Evolutionary conservation across 495 filamentous ascomycete species (phyloP), one percentile per base, ranked within the genome.

Genomic region (Apodospora peruviana): DNA sequence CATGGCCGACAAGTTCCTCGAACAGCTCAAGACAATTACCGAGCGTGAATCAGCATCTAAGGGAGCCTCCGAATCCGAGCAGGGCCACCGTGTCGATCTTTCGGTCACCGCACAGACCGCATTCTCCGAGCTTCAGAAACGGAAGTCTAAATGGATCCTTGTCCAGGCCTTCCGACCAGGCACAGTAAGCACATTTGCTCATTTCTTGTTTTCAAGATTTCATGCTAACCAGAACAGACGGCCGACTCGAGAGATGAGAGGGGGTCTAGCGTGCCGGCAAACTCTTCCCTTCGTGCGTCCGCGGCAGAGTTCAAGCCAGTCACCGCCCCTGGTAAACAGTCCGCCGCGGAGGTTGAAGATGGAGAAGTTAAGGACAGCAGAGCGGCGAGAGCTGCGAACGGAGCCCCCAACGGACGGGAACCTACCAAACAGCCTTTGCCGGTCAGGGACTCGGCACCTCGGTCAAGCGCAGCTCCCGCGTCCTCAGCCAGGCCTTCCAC

Each of bases 91-190:
- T 57, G 86, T 89, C 47, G 94, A 99, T 71, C 73, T 99, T 19
- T 89, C 91, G 53, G 83, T 96, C 40, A 85, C 91, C 1, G 91
- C 90, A n/a, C 82, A 84, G 35, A 90, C 90, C 1, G 63, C 95
- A 12, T 78, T 88, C 35, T 90, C 84, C n/a, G 81, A 88, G 47
- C 75, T 99, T 34, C 88, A 87, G 66, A 84, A 79, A 54, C 72
- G 86, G 34, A 81, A 88, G 58, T 81, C 84, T 57, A 79, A 81
- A 53, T 96, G 90, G 93, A 75, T 96, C 40, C 77, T 94, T 57
- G 86, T 89, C 21, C 87, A 91, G 58, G 86, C 83, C 19, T 96
- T 96, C 61, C 64, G 73, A 19, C 65, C 72, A 22, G 74, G 71
- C 47, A 64, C 66, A 32, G 73, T 78, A 66, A 58, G 75, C 67